Evolutionary conservation across 1,284 basidiomycete species (phyloP), one percentile per base, ranked within the genome.

Genomic region (Somion occarium): DNA sequence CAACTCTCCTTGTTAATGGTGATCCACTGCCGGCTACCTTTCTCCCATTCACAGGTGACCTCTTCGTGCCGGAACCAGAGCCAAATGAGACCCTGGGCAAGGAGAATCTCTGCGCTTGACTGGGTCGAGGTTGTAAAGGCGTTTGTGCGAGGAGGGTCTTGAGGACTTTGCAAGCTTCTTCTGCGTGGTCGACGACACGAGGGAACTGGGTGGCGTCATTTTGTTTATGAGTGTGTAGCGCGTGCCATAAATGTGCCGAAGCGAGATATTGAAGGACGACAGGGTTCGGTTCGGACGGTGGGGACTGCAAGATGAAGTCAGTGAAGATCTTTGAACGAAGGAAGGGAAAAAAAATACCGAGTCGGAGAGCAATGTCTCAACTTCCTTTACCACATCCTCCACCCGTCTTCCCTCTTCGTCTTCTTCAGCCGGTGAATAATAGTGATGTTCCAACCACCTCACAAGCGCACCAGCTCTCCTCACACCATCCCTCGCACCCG

Each of bases 171-270:
- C 73, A 80, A 0, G 80, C 83, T 18, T 76, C 67, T 24, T 80
- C 78, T 0, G 75, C 68, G 53, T 83, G 75, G 22, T 64, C 55
- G 12, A 72, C 64, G 24, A 84, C 71, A 5, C 71, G 56, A 0
- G 64, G 56, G 48, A 66, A 71, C 60, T 78, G 76, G 12, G 69
- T 60, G 1, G 61, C 48, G 53, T 75, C 73, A 2, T 64, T 69
- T 11, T 66, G 69, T 18, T 78, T 74, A 63, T 89, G 86, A 1
- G 76, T 74, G 58, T 85, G 82, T 12, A 89, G 64, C 1, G 80
- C 79, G 38, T 78, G 63, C 84, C 84, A 88, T n/a, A 88, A 69
- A 56, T 83, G 75, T 1, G 72, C 67, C 23, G 39, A 30, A 13
- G 20, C 24, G 11, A 19, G 71, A 53, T 83, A 79, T 59, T 83